Evolutionary conservation across 169 alveolate species (phyloP), one percentile per base, ranked within the genome.

Genomic region (Cryptosporidium ubiquitum): DNA sequence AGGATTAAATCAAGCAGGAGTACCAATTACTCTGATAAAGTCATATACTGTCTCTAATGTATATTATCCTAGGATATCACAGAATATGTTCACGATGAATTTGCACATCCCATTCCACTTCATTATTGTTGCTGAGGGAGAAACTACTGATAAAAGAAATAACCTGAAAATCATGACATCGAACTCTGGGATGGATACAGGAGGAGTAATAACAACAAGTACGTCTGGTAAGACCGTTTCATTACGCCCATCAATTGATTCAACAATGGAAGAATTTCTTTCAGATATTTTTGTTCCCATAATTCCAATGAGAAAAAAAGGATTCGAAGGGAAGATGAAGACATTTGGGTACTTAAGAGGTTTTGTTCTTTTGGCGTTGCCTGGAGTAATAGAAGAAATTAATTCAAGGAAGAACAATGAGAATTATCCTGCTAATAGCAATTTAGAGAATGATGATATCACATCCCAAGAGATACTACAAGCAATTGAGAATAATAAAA

Each of bases 21-120:
- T 94, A 6, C 94, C 97, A 7, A 92, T 91, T 42, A 85, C 91
- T 16, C 31, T 95, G 49, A 79, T 91, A 60, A 86, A 86, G 68
- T 94, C 92, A 37, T 92, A 95, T 71, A 70, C 91, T 42, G 84
- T 93, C 29, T 84, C 85, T 20, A 92, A 94, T 69, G 94, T 92
- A 31, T 91, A 92, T 70, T 92, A 92, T 60, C 91, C 94, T 69
- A 86, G 91, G 58, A 85, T 92, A 20, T 93, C 95, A 31, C 93
- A 91, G 70, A 89, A 85, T 71, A 86, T 85, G 75, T 94, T 91
- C 66, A 92, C 91, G 55, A 84, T 93, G n/a, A 93, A 95, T 60
- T 92, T 92, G 29, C 92, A 93, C 58, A 95, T 94, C 29, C 97
- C 97, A 7, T 95, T 95, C 61, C 91, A 94, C 40, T 93, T 95